A percentile compares a stretch with the other conserved stretches of the same genome.
Conservation (phyloP, 805 yeast species). For the Wickerhamiella alocasiicola region DNA sequence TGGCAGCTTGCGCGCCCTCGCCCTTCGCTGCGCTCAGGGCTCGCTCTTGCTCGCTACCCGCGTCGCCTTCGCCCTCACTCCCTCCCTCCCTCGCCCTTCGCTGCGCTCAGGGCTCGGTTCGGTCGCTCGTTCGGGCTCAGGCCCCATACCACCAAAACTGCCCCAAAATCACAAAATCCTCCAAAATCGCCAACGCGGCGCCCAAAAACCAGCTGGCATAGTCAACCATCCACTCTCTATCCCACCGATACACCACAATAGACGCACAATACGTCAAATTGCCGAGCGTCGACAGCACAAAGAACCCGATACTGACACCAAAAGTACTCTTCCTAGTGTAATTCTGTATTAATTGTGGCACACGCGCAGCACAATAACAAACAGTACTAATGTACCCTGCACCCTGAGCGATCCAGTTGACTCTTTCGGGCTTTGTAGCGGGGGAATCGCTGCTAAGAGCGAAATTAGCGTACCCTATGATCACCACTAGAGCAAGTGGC, state of each 20-base stretch:
- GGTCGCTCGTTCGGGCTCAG: too few species aligned
- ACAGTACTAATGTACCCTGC: conserved; percentile 60
- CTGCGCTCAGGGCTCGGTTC: too few species aligned
- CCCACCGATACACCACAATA: conserved; percentile 53
- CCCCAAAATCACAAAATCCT: conserved; percentile 50
- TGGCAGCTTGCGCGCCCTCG: too few species aligned
- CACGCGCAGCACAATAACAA: conserved; percentile 57
- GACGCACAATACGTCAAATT: conserved; percentile 66
- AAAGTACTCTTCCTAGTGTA: conserved; percentile 62
- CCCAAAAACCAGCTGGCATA: conserved; percentile 72
- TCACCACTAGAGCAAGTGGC: conserved; percentile 49
- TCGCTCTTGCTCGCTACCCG: too few species aligned
- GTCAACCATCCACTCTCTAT: conserved; percentile 43
- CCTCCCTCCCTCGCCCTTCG: too few species aligned
- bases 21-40: too few species aligned
- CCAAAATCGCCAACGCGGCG: conserved; percentile 61
- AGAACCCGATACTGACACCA: conserved; percentile 76
- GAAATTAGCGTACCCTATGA: conserved; percentile 52
- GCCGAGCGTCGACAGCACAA: conserved; percentile 61
- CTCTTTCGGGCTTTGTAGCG: conserved; percentile 20
- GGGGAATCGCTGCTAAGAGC: conserved; percentile 30
- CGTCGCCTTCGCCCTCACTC: too few species aligned
- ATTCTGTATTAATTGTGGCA: conserved; percentile 82
- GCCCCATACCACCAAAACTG: conserved; percentile 55
- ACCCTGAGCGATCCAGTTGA: conserved; percentile 44